Evolutionary conservation across 116 monocot species (phyloP).

Genomic region (Iris pallida): DNA sequence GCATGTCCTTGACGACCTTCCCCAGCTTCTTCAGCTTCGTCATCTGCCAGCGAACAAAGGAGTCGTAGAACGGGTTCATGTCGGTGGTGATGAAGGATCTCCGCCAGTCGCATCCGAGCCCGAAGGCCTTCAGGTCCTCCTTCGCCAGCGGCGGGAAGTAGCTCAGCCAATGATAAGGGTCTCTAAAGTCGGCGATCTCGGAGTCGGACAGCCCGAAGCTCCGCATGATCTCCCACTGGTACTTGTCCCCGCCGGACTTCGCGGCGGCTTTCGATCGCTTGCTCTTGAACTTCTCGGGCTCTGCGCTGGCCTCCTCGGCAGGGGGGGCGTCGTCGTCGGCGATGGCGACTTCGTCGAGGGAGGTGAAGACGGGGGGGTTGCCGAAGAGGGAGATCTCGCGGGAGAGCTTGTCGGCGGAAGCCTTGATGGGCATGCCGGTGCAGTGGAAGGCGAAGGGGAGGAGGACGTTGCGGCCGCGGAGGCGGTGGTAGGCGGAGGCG

Average conservation of each 20-base stretch:
- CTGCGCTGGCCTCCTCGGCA: constrained; percentile 23
- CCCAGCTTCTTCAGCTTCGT: constrained; percentile 69
- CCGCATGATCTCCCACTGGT: constrained; percentile 95
- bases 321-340: constrained; percentile 3
- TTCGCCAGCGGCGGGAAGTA: constrained; percentile 83
- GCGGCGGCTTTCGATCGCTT: constrained; percentile 84
- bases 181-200: constrained; percentile 74
- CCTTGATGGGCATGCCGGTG: constrained; percentile 99
- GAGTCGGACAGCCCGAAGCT: constrained; percentile 66
- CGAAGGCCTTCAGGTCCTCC: constrained; percentile 85
- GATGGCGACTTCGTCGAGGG: constrained; percentile 17
- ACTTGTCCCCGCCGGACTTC: constrained; percentile 71
- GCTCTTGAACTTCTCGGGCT: constrained; percentile 88
- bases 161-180: constrained; percentile 74
- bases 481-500: constrained; percentile 64
- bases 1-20: constrained; percentile 82
- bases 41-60: constrained; percentile 97
- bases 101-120: constrained; percentile 93
- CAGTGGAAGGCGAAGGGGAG: constrained; percentile 96
- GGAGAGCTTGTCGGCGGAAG: constrained; percentile 84
- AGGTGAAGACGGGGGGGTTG: constrained; percentile 73
- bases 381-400: constrained; percentile 70
- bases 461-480: constrained; percentile 76
- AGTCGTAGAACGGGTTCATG: constrained; percentile 89
- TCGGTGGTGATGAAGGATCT: constrained; percentile 95